phyloP scores from a whole-genome alignment of 148 eudicot species.

The Arctostaphylos glauca region DNA sequence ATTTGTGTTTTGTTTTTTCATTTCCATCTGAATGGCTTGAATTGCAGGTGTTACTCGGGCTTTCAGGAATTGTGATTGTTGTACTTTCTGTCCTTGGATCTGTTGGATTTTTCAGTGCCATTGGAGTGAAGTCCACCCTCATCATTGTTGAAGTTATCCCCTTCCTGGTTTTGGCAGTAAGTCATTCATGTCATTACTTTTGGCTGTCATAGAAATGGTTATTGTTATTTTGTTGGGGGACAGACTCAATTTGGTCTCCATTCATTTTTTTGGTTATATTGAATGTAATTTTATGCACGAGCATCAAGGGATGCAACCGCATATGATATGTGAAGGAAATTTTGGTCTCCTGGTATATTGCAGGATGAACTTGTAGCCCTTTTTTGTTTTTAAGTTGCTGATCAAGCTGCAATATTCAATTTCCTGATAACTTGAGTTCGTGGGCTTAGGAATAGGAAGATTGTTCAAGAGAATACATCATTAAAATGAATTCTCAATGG shows the following conservation, averaged over 20 bases:
- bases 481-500: not conserved
- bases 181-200: constrained; percentile 23
- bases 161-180: constrained; percentile 95
- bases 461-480: not conserved
- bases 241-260: not conserved
- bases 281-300: not conserved
- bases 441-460: not conserved
- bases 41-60: constrained; percentile 82
- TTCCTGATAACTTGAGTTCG: not conserved
- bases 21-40: constrained; percentile 10
- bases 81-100: constrained; percentile 96
- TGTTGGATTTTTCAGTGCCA: constrained; percentile 94
- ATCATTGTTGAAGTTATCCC: constrained; percentile 99
- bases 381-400: too few species aligned
- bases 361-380: not conserved
- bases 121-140: constrained; percentile 97
- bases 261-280: not conserved
- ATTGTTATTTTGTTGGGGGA: not conserved
- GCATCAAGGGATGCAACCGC: not conserved
- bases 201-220: not conserved
- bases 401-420: too few species aligned
- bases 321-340: not conserved
- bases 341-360: not conserved
- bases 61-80: constrained; percentile 88
- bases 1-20: not conserved